phyloP scores from a whole-genome alignment of 495 filamentous ascomycete genomes.

The Bacidia rubella region DNA sequence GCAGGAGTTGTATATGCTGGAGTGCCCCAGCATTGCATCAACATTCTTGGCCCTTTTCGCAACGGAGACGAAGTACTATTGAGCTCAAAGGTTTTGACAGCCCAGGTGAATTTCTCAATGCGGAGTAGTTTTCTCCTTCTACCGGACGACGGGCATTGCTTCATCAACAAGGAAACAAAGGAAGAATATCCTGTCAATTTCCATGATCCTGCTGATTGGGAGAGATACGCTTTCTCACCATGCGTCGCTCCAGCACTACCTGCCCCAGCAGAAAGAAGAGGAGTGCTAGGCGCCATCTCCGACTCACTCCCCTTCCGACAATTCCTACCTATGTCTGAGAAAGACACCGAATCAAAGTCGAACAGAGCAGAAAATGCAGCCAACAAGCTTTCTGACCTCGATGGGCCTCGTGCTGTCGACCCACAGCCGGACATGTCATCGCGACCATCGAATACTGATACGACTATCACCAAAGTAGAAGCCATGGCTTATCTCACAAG shows the following conservation, averaged over 20 bases:
- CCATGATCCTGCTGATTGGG: slow-evolving; percentile 68
- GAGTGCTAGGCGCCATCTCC: slow-evolving; percentile 35
- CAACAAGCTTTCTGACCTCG: slow-evolving; percentile 17
- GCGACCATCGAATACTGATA: slow-evolving; percentile 26
- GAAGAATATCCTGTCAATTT: slow-evolving; percentile 78
- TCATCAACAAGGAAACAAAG: slow-evolving; percentile 68
- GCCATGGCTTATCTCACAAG: slow-evolving; percentile 63
- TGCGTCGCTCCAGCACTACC: slow-evolving; percentile 54
- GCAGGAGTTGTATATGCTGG: slow-evolving; percentile 79
- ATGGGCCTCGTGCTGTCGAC: slow-evolving; percentile 22
- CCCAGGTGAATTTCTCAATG: slow-evolving; percentile 88
- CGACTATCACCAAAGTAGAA: slow-evolving; percentile 36
- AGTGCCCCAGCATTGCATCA: slow-evolving; percentile 72
- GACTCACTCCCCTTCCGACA: slow-evolving; percentile 15
- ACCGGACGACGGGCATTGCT: slow-evolving; percentile 79
- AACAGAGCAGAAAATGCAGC: slow-evolving; percentile 15
- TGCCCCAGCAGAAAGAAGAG: slow-evolving; percentile 18
- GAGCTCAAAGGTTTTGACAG: slow-evolving; percentile 80
- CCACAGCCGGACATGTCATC: slow-evolving; percentile 30
- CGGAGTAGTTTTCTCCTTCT: slow-evolving; percentile 76
- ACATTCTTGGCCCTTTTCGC: slow-evolving; percentile 78
- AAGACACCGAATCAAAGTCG: not conserved
- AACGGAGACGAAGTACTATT: slow-evolving; percentile 86
- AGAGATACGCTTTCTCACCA: slow-evolving; percentile 63
- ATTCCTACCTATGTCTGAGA: slow-evolving; percentile 3